Base-by-base conservation (phyloP, 2,329 filamentous ascomycete species). In the Alternaria brassicae region DNA sequence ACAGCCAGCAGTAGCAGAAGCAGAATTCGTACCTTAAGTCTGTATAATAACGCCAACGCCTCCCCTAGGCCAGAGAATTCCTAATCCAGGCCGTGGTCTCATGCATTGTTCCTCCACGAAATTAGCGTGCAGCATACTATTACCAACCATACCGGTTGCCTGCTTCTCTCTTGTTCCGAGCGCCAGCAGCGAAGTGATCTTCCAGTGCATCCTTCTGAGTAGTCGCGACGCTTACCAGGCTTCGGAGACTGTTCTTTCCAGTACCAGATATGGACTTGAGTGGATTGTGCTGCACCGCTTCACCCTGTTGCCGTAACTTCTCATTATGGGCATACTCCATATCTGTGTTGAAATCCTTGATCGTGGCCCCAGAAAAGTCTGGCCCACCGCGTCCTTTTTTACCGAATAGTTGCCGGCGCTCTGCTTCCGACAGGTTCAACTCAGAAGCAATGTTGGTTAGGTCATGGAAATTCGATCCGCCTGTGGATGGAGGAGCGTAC, bases 271-370 rank as follows among this genome's bases (percentile, higher is more conserved):
- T 90, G 2, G 89, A 82, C 51, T 92, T 89, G 56, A 97, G 89
- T 7, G 93, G 91, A 71, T 94, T 93, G 79, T 96, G 91, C 49
- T 88, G 85, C 53, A 88, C 76, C 71, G 88, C 82, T 75, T 93
- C 87, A 72, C 91, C 89, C 49, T 86, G 81, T 17, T 88, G 86
- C 10, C 92, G 86, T 21, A 96, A 75, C 66, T 84, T 84, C 79
- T 97, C 91, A 77, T 98, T 98, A 70, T 91, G 87, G 23, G 85
- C 86, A 77, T 98, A 98, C 80, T 97, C 93, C 58, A 83, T 81
- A 74, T 96, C 92, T 65, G 92, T 93, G 79, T 96, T 92, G 84
- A 97, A 97, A 71, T 90, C 93, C 63, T 93, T 85, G 36, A 97
- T 85, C 41, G 86, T 88, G n/a, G 86, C 82, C 3, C 82, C 82